These are phyloP conservation scores for Chaetomiaceae sp. DNA, from an alignment of 2,329 filamentous ascomycete genomes.

Conservation along the genomic window DNA sequence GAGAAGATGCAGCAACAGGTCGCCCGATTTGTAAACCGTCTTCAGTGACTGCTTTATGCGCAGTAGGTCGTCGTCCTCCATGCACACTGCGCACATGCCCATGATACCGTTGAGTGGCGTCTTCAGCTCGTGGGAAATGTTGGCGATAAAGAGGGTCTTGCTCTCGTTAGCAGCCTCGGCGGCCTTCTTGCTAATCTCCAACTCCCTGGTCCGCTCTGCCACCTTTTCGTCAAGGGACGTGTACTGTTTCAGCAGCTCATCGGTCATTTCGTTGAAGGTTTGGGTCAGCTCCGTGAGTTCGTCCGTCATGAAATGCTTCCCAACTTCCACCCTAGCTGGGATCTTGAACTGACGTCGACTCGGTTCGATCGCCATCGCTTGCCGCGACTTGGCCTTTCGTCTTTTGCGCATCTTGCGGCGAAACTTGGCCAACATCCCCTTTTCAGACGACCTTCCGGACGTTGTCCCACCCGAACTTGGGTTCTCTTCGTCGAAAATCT, in stretches of 20 bases:
- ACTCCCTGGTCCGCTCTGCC: constrained; percentile 71
- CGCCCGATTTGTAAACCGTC: constrained; percentile 83
- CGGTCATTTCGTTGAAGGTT: constrained; percentile 92
- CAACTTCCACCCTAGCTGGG: constrained; percentile 72
- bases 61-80: constrained; percentile 78
- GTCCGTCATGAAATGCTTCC: constrained; percentile 72
- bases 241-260: constrained; percentile 84
- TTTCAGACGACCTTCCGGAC: constrained; percentile 41
- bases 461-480: constrained; percentile 37
- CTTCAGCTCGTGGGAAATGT: constrained; percentile 83
- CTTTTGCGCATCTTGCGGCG: constrained; percentile 35
- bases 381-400: constrained; percentile 26
- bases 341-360: constrained; percentile 68
- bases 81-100: constrained; percentile 88
- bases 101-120: constrained; percentile 94
- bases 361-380: constrained; percentile 36
- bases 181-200: constrained; percentile 85
- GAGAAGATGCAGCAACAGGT: constrained; percentile 76
- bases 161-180: constrained; percentile 94
- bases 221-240: constrained; percentile 80
- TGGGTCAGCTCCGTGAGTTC: constrained; percentile 77
- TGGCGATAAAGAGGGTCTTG: constrained; percentile 96
- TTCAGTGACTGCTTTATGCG: constrained; percentile 79
- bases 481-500: constrained; percentile 44
- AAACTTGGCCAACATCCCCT: constrained; percentile 37